phyloP scores from a whole-genome alignment of 805 yeast species.

The Candida berthetii region DNA sequence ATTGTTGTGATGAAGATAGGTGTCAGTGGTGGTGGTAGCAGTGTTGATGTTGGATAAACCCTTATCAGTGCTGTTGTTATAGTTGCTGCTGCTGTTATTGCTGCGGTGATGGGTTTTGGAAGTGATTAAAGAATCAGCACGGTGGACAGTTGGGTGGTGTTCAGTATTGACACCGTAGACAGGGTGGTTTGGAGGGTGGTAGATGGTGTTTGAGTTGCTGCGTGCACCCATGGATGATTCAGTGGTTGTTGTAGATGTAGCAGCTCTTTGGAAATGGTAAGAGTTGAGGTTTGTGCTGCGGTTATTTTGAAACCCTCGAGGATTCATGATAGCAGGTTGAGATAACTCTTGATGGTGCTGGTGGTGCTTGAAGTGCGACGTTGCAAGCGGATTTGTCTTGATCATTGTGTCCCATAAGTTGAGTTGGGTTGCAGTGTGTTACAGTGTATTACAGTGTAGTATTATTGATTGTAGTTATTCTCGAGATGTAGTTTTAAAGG shows the following conservation, averaged over 20 bases:
- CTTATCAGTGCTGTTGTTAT: neutral
- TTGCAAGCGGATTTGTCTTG: too few relatives aligned
- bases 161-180: constrained; percentile 5
- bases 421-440: too few relatives aligned
- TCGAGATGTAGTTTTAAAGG: too few relatives aligned
- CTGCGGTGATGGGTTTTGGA: neutral
- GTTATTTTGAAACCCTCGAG: too few relatives aligned
- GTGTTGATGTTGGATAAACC: neutral
- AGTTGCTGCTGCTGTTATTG: neutral
- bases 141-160: constrained; percentile 13
- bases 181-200: neutral
- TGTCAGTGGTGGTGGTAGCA: too few relatives aligned
- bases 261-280: neutral
- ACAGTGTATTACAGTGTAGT: too few relatives aligned
- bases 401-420: too few relatives aligned
- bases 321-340: too few relatives aligned
- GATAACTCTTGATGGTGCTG: neutral
- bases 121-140: constrained; percentile 8
- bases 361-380: neutral
- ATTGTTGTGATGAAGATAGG: too few relatives aligned
- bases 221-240: neutral
- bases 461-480: too few relatives aligned
- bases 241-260: too few relatives aligned
- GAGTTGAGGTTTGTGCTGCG: neutral
- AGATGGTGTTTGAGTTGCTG: neutral